phyloP scores from a whole-genome alignment of 2,329 filamentous ascomycete species.

The Whalleya microplaca region DNA sequence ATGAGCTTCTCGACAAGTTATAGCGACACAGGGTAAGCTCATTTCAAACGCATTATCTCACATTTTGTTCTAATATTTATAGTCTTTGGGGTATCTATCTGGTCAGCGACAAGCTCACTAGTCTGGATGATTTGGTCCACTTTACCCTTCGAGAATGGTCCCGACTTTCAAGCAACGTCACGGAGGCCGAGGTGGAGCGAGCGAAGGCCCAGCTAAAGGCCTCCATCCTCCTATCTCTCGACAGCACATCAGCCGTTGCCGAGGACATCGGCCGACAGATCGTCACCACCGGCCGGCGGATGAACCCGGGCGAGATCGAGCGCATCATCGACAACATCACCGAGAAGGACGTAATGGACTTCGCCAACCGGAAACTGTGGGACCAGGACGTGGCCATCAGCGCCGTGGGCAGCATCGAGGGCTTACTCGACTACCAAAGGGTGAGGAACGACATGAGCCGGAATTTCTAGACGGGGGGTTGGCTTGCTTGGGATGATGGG shows the following conservation, averaged over 20 bases:
- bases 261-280: conserved; percentile 99
- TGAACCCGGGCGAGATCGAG: conserved; percentile 93
- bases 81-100: conserved; percentile 99
- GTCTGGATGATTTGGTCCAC: conserved; percentile 94
- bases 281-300: conserved; percentile 91
- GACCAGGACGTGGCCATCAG: conserved; percentile 95
- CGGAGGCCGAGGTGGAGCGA: conserved; percentile 90
- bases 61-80: conserved; percentile 24
- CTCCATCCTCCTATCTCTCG: conserved; percentile 93
- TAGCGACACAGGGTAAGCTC: conserved; percentile 91
- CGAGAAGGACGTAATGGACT: conserved; percentile 96
- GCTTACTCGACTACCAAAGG: conserved; percentile 76
- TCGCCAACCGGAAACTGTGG: conserved; percentile 94
- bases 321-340: conserved; percentile 85
- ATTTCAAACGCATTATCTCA: neutral
- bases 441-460: conserved; percentile 86
- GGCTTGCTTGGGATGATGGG: conserved; percentile 31
- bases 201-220: conserved; percentile 99
- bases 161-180: conserved; percentile 86
- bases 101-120: conserved; percentile 84
- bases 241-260: conserved; percentile 94
- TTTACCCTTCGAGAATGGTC: conserved; percentile 99
- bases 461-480: conserved; percentile 57
- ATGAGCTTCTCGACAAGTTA: conserved; percentile 99
- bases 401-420: conserved; percentile 92